A percentile compares a stretch with the other conserved stretches of the same genome.
phyloP scores from a whole-genome alignment of 2,329 filamentous ascomycete genomes.

The Xylariaceae sp. region DNA sequence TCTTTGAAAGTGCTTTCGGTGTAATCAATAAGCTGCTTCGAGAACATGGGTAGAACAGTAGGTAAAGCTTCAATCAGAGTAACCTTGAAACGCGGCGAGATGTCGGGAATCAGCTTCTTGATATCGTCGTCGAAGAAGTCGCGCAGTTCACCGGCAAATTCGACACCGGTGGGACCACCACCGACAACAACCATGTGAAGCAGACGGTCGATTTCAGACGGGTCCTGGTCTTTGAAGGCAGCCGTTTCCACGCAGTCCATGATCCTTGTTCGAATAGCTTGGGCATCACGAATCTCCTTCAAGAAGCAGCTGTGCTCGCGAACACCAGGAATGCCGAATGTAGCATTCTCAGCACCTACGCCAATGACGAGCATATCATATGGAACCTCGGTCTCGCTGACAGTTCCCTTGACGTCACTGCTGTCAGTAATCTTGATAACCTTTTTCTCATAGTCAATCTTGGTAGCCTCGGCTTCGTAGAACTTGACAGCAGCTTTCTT shows the following conservation, averaged over 20 bases:
- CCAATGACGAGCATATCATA: conserved; percentile 99
- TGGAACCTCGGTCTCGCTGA: conserved; percentile 82
- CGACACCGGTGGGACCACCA: conserved; percentile 94
- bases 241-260: conserved; percentile 99
- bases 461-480: conserved; percentile 97
- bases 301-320: conserved; percentile 95
- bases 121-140: conserved; percentile 99
- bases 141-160: conserved; percentile 97
- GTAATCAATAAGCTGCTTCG: conserved; percentile 98
- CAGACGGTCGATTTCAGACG: conserved; percentile 88
- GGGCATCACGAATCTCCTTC: conserved; percentile 96
- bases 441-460: conserved; percentile 91
- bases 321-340: conserved; percentile 96
- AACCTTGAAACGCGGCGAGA: conserved; percentile 93
- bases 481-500: conserved; percentile 94
- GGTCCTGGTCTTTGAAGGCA: conserved; percentile 93
- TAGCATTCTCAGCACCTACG: conserved; percentile 97
- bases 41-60: conserved; percentile 97
- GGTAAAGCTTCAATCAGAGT: conserved; percentile 97
- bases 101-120: conserved; percentile 96
- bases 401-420: conserved; percentile 87
- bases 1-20: conserved; percentile 99
- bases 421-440: conserved; percentile 89
- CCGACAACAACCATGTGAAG: conserved; percentile 97
- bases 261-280: conserved; percentile 96